phyloP scores from a whole-genome alignment of 805 yeast species.

The Candida boidinii region DNA sequence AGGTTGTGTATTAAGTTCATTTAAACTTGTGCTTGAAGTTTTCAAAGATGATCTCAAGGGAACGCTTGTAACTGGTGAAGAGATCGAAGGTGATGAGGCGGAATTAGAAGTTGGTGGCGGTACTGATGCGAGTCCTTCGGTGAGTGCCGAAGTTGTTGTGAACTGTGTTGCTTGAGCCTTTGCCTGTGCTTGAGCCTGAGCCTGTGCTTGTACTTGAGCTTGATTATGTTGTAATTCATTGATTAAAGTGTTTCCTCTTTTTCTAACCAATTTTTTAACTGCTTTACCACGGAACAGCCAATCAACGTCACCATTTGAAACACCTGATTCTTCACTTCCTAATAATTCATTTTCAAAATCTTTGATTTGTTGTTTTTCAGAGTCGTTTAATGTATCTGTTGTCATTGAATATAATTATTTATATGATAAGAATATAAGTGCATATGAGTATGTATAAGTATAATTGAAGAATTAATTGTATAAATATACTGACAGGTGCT shows the following conservation, averaged over 20 bases:
- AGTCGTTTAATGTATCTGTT: too few relatives aligned
- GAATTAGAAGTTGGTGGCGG: neutral
- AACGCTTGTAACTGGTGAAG: neutral
- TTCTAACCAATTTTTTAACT: constrained; percentile 41
- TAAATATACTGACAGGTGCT: too few relatives aligned
- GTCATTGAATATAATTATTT: too few relatives aligned
- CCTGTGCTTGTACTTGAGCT: constrained; percentile 15
- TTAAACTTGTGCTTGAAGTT: neutral
- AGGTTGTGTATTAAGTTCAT: neutral
- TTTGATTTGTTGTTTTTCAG: too few relatives aligned
- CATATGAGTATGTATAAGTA: too few relatives aligned
- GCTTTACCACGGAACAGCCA: constrained; percentile 81
- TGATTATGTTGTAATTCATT: constrained; percentile 23
- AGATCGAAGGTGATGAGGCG: neutral
- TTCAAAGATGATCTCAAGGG: constrained; percentile 9
- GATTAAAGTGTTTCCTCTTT: constrained; percentile 23
- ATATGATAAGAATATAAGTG: too few relatives aligned
- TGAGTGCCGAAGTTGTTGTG: neutral
- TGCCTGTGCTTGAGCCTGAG: constrained; percentile 16
- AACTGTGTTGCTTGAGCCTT: constrained; percentile 9
- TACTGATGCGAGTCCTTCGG: neutral
- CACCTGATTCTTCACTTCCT: constrained; percentile 40
- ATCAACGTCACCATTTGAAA: constrained; percentile 69
- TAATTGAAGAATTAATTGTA: too few relatives aligned
- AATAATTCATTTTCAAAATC: too few relatives aligned